phyloP scores from a whole-genome alignment of 2,329 filamentous ascomycete species.

The Zasmidium angulare region DNA sequence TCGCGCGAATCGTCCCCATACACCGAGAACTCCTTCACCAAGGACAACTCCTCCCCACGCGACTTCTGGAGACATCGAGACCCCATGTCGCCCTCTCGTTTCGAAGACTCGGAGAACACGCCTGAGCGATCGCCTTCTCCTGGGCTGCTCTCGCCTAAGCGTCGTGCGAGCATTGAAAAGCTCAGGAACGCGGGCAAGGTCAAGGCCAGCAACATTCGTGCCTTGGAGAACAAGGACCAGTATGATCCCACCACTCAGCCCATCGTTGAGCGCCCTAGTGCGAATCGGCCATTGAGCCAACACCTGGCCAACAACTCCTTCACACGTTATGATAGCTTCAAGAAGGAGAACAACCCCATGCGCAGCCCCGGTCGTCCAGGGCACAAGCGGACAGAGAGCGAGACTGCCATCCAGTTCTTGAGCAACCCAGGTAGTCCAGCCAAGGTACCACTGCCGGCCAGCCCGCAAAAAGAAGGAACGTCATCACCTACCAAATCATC shows the following conservation, averaged over 20 bases:
- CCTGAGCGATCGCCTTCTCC: slow-evolving; percentile 57
- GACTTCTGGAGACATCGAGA: slow-evolving; percentile 84
- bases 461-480: slow-evolving; percentile 57
- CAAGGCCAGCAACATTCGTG: slow-evolving; percentile 97
- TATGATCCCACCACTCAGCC: slow-evolving; percentile 81
- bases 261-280: slow-evolving; percentile 77
- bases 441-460: slow-evolving; percentile 27
- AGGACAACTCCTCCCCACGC: slow-evolving; percentile 54
- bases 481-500: slow-evolving; percentile 90
- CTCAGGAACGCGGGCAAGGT: slow-evolving; percentile 92
- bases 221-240: slow-evolving; percentile 85
- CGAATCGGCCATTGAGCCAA: slow-evolving; percentile 54
- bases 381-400: slow-evolving; percentile 55
- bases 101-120: slow-evolving; percentile 67
- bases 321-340: slow-evolving; percentile 55
- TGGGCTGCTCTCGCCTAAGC: slow-evolving; percentile 59
- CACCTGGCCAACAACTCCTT: slow-evolving; percentile 71
- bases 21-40: slow-evolving; percentile 38
- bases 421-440: slow-evolving; percentile 46
- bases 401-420: slow-evolving; percentile 59
- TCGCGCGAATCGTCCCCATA: slow-evolving; percentile 77
- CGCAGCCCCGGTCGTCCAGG: slow-evolving; percentile 29
- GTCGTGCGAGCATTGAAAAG: slow-evolving; percentile 90
- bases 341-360: slow-evolving; percentile 39
- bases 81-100: slow-evolving; percentile 64